Percentiles rank a stretch among this genome's conserved stretches.
Conservation (phyloP, 108 stramenopile species). For the Cyclotella sp. region DNA sequence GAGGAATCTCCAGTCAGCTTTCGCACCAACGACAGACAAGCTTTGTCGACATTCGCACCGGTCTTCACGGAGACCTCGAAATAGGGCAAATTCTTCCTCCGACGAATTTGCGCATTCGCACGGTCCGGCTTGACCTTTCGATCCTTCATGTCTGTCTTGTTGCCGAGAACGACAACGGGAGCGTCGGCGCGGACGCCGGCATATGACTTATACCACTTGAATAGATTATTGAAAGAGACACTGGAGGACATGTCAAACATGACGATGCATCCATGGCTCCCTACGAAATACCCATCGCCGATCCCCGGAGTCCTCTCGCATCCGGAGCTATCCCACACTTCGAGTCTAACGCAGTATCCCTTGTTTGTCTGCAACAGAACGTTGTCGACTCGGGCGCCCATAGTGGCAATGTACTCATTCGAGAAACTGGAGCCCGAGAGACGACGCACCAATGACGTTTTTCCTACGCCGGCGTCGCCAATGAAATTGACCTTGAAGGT, state of each 20-base stretch:
- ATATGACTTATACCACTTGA: not conserved
- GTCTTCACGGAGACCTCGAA: conserved; percentile 4
- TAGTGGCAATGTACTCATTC: not conserved
- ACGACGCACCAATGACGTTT: not conserved
- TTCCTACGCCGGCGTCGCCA: not conserved
- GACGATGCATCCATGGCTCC: not conserved
- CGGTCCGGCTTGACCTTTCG: not conserved
- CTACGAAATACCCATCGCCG: not conserved
- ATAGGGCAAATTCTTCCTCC: not conserved
- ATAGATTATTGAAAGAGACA: not conserved
- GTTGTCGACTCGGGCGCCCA: not conserved
- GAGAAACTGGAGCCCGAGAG: not conserved
- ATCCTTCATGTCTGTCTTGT: conserved; percentile 5
- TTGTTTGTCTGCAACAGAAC: not conserved
- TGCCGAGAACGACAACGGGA: conserved; percentile 7
- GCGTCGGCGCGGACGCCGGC: not conserved
- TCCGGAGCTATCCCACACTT: conserved; percentile 4
- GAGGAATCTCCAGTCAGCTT: not conserved
- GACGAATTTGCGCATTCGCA: not conserved
- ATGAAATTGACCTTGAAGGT: not conserved
- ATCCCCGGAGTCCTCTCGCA: not conserved
- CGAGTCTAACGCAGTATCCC: not conserved
- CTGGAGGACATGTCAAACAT: not conserved
- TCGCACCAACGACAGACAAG: not conserved
- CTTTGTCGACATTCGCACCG: not conserved